phyloP scores from a whole-genome alignment of 345 rosid genomes.

The Moringa oleifera region DNA sequence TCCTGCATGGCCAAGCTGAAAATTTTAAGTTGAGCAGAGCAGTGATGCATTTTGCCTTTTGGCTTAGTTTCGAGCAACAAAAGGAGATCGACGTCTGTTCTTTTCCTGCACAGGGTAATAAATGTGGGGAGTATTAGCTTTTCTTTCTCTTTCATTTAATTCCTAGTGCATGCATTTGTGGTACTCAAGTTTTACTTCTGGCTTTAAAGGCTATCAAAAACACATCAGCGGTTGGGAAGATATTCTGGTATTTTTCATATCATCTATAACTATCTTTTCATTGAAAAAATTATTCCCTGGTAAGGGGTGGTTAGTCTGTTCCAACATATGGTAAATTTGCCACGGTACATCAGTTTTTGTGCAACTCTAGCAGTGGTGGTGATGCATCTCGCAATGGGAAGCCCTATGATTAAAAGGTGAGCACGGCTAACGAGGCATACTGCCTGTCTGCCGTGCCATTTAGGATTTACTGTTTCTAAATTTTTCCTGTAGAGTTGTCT shows the following conservation, averaged over 20 bases:
- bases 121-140: slow-evolving; percentile 56
- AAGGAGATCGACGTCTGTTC: slow-evolving; percentile 45
- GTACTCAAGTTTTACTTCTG: slow-evolving; percentile 57
- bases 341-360: slow-evolving; percentile 69
- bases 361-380: slow-evolving; percentile 93
- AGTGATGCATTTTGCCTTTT: slow-evolving; percentile 38
- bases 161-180: slow-evolving; percentile 37
- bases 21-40: slow-evolving; percentile 46
- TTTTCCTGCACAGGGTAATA: slow-evolving; percentile 54
- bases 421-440: slow-evolving; percentile 81
- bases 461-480: slow-evolving; percentile 41
- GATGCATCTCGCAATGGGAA: slow-evolving; percentile 77
- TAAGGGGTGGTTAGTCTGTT: slow-evolving; percentile 85
- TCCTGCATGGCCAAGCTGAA: slow-evolving; percentile 46
- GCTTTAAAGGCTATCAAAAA: slow-evolving; percentile 74
- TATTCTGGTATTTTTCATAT: slow-evolving; percentile 65
- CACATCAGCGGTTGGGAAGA: slow-evolving; percentile 73
- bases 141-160: slow-evolving; percentile 47
- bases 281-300: slow-evolving; percentile 72
- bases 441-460: slow-evolving; percentile 88
- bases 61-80: slow-evolving; percentile 40
- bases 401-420: slow-evolving; percentile 91
- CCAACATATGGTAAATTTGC: slow-evolving; percentile 67
- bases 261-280: slow-evolving; percentile 28
- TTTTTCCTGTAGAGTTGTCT: slow-evolving; percentile 25